phyloP scores from a whole-genome alignment of 495 filamentous ascomycete genomes.

The Neurospora sp. region DNA sequence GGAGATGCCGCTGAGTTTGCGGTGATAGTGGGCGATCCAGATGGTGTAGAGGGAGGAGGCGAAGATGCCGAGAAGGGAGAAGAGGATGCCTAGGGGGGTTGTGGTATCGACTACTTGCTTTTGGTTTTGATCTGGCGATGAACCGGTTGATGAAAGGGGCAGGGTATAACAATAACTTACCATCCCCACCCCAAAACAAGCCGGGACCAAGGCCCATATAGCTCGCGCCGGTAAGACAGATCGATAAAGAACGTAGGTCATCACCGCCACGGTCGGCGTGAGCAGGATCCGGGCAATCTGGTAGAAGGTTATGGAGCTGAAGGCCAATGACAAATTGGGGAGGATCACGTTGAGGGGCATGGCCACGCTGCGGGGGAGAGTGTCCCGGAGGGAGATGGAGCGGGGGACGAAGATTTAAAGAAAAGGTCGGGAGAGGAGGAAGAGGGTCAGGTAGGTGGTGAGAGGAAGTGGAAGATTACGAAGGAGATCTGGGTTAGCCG shows the following conservation, averaged over 20 bases:
- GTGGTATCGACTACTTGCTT: conserved; percentile 34
- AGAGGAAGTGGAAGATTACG: conserved; percentile 64
- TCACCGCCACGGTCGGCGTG: conserved; percentile 55
- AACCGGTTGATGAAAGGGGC: conserved; percentile 11
- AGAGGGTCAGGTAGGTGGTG: conserved; percentile 57
- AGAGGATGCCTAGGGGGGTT: conserved; percentile 45
- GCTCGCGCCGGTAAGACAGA: conserved; percentile 46
- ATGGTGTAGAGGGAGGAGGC: conserved; percentile 61
- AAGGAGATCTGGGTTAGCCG: conserved; percentile 59
- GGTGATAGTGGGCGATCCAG: conserved; percentile 58
- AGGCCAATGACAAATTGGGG: conserved; percentile 63
- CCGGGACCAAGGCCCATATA: conserved; percentile 48
- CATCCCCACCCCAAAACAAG: conserved; percentile 57
- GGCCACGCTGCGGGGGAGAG: conserved; percentile 54
- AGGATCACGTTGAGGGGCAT: conserved; percentile 67
- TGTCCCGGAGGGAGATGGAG: conserved; percentile 42
- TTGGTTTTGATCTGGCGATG: conserved; percentile 17
- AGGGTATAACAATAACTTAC: conserved; percentile 65
- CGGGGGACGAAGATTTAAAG: conserved; percentile 53
- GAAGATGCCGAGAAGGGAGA: conserved; percentile 53
- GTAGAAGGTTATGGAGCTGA: conserved; percentile 65
- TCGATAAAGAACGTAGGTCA: conserved; percentile 58
- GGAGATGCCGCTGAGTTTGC: conserved; percentile 49
- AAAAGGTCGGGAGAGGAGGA: conserved; percentile 47
- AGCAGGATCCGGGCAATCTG: conserved; percentile 64